These are phyloP conservation scores for Aegilops tauschii DNA, from an alignment of 176 grass and related monocot species.

Conservation along the genomic window DNA sequence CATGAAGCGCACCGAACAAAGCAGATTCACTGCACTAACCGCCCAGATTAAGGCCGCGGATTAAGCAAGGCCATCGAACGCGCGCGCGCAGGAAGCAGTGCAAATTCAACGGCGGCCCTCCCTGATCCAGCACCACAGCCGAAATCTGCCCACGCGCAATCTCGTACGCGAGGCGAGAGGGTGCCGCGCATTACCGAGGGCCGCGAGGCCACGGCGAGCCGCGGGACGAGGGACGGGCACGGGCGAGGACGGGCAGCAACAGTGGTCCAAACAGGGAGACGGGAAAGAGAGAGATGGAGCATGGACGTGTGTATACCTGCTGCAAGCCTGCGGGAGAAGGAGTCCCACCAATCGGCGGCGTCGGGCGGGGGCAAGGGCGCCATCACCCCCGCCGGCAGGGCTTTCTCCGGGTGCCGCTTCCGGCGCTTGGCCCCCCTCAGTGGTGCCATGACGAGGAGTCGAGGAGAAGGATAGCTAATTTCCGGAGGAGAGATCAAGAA, in stretches of 20 bases:
- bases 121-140: slow-evolving; percentile 39
- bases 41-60: slow-evolving; percentile 23
- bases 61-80: slow-evolving; percentile 23
- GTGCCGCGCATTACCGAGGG: slow-evolving; percentile 32
- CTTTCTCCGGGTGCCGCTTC: slow-evolving; percentile 42
- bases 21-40: slow-evolving; percentile 37
- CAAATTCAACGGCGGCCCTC: slow-evolving; percentile 38
- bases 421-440: slow-evolving; percentile 60
- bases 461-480: neutral
- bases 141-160: slow-evolving; percentile 29
- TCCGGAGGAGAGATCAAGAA: slow-evolving; percentile 36
- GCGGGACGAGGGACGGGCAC: slow-evolving; percentile 1
- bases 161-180: neutral
- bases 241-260: slow-evolving; percentile 9
- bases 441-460: slow-evolving; percentile 50
- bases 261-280: slow-evolving; percentile 11
- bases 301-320: slow-evolving; percentile 39
- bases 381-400: slow-evolving; percentile 22
- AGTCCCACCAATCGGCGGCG: slow-evolving; percentile 67
- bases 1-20: neutral
- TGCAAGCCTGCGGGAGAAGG: slow-evolving; percentile 72
- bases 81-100: slow-evolving; percentile 9
- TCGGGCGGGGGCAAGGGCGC: slow-evolving; percentile 29
- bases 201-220: slow-evolving; percentile 5
- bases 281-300: neutral